These are phyloP conservation scores for Claviceps maximensis DNA, from an alignment of 2,329 filamentous ascomycete species.

Conservation along the genomic window DNA sequence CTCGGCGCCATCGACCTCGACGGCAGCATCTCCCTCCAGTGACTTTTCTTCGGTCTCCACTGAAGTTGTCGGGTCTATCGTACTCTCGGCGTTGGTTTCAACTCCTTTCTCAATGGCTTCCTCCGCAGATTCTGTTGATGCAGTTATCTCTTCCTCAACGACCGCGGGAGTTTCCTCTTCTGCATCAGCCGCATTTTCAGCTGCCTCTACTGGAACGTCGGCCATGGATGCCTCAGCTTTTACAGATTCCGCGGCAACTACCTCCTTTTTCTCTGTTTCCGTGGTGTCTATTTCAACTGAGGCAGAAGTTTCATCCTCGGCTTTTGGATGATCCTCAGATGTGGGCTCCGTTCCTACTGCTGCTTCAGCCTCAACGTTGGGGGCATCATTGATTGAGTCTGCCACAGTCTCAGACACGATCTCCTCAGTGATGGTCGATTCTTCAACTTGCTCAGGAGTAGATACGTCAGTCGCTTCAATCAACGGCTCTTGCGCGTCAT, in stretches of 20 bases:
- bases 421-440: neutral
- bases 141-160: constrained; percentile 2
- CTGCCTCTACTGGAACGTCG: neutral
- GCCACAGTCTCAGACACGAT: neutral
- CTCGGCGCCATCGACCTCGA: neutral
- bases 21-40: neutral
- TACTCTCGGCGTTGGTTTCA: neutral
- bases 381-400: neutral
- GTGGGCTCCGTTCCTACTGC: neutral
- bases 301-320: neutral
- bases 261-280: neutral
- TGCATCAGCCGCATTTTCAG: neutral
- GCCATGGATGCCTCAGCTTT: neutral
- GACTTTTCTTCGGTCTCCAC: neutral
- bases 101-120: constrained; percentile 1
- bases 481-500: neutral
- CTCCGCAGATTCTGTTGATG: neutral
- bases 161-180: neutral
- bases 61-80: neutral
- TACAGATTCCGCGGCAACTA: neutral
- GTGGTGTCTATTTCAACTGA: neutral
- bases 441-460: neutral
- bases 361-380: neutral
- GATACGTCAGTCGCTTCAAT: neutral
- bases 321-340: neutral